Percentiles rank a stretch among this genome's conserved stretches.
Conservation (phyloP, 352 stramenopile genomes). For the Globisporangium alternatum region DNA sequence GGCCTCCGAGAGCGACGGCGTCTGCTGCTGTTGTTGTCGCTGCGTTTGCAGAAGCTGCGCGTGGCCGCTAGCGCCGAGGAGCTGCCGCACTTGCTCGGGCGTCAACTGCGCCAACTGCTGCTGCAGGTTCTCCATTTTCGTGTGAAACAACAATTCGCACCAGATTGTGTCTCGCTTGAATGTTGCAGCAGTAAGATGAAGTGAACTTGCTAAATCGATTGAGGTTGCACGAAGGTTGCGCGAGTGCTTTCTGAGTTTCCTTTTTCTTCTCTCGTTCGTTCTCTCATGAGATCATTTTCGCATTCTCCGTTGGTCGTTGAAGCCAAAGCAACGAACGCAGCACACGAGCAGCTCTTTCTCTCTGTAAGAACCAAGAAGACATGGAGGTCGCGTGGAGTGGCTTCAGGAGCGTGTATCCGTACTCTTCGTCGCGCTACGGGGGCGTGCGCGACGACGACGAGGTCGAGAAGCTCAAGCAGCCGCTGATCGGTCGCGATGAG, state of each 20-base stretch:
- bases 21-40: background rate
- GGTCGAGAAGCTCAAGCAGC: constrained; percentile 33
- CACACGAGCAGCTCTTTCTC: too few relatives aligned
- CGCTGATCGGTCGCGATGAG: constrained; percentile 30
- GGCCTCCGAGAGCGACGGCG: background rate
- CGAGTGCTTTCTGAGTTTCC: constrained; percentile 13
- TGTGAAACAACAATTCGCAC: background rate
- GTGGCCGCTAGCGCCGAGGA: constrained; percentile 31
- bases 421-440: constrained; percentile 23
- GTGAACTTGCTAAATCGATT: background rate
- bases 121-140: constrained; percentile 28
- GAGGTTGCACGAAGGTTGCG: constrained; percentile 29
- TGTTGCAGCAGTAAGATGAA: background rate
- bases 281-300: constrained; percentile 10
- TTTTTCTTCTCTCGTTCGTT: constrained; percentile 2
- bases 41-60: constrained; percentile 25
- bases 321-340: background rate
- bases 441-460: constrained; percentile 27
- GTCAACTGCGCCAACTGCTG: constrained; percentile 27
- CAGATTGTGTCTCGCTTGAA: background rate
- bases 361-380: too few relatives aligned
- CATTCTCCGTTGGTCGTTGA: constrained; percentile 5
- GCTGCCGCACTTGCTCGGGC: constrained; percentile 26
- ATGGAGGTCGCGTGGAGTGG: constrained; percentile 18
- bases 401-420: constrained; percentile 24